Conservation (phyloP, 1,284 basidiomycete species). For the Marasmius tenuissimus region DNA sequence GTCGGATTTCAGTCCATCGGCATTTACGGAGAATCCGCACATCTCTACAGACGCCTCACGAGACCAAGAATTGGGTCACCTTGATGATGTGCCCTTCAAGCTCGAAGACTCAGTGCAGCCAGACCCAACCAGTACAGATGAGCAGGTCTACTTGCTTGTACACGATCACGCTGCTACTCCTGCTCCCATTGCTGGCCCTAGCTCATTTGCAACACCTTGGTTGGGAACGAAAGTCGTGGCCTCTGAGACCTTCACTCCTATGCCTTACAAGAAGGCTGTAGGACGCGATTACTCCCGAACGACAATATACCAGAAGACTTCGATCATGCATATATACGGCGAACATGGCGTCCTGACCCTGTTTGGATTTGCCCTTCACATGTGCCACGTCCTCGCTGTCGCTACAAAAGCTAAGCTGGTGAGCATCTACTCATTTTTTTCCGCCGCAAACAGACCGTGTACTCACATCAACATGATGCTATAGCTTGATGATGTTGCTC, state of each 20-base stretch:
- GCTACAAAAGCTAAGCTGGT: not conserved
- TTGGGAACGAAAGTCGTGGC: not conserved
- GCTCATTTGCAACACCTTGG: not conserved
- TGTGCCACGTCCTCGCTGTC: not conserved
- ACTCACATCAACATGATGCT: not conserved
- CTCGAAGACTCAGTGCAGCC: not conserved
- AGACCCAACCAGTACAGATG: not conserved
- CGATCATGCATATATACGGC: not conserved
- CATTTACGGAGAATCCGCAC: not conserved
- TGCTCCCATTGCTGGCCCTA: not conserved
- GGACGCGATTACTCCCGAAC: not conserved
- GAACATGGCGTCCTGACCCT: not conserved
- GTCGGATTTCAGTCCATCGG: not conserved
- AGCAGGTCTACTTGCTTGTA: not conserved
- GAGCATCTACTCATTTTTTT: not conserved
- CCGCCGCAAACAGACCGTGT: not conserved
- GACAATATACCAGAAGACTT: not conserved
- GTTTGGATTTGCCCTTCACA: not conserved
- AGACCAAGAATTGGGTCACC: not conserved
- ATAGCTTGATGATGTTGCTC: not conserved
- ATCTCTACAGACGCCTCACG: not conserved
- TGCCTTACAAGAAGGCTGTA: not conserved
- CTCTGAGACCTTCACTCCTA: not conserved
- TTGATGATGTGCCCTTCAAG: too few species aligned
- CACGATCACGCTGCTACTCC: not conserved